Base-by-base conservation (phyloP, 2,329 filamentous ascomycete genomes). In the Fusarium sp. region DNA sequence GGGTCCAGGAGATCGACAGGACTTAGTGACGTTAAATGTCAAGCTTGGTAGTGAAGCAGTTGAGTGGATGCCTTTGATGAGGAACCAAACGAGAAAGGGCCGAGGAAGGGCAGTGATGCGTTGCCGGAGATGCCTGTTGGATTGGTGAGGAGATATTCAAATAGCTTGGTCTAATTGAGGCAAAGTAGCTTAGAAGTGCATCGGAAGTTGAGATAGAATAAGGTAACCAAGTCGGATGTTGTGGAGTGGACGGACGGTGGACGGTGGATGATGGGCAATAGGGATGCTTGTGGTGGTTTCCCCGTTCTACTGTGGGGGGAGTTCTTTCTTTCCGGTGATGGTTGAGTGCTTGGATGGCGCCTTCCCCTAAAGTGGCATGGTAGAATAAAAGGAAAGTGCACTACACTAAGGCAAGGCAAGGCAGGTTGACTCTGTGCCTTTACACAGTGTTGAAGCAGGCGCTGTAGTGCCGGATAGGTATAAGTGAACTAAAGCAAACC, bases 11-110 rank as follows among this genome's bases (percentile, higher is more conserved):
- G 45, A 34, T 52, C 45, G n/a, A 34, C 22, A 30, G 27, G 40
- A 48, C 49, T 53, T 53, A 22, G 32, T 30, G 55, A 66, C 30
- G 47, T 34, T 49, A 30, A 59, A 61, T 29, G 40, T 57, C 67
- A 61, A 58, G 67, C 45, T 68, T 65, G 52, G 24, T 57, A 51
- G 30, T 67, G 57, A 65, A 43, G 46, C 54, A 54, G 61, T 44
- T 40, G 69, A 48, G 29, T 40, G 44, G 55, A 43, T 53, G 34
- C 12, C 38, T 53, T 53, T 43, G 24, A n/a, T 43, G 49, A 69
- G 56, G 46, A 67, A 71, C 68, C 55, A 58, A 67, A 71, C 68
- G 63, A 62, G 68, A 62, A 71, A 71, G 67, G 64, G 68, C 67
- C 67, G 68, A 71, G 64, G 53, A 70, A 71, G 64, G 64, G 68